phyloP scores from a whole-genome alignment of 805 yeast species.

The Debaryomyces hansenii region DNA sequence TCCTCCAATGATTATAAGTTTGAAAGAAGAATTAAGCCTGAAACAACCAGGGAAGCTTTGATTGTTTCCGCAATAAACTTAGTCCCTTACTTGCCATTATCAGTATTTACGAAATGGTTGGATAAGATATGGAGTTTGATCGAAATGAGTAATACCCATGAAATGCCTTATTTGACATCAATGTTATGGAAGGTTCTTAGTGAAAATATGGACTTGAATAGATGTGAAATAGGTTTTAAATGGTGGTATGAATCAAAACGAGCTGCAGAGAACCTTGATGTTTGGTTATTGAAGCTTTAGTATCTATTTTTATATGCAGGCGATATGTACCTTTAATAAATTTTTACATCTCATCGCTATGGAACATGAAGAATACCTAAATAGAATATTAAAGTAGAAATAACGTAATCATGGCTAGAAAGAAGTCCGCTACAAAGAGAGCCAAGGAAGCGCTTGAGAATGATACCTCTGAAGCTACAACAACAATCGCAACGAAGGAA shows the following conservation, averaged over 20 bases:
- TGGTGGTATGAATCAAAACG: constrained; percentile 60
- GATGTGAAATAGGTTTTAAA: constrained; percentile 52
- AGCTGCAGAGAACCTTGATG: neutral
- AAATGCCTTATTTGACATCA: constrained; percentile 37
- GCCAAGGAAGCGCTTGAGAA: constrained; percentile 46
- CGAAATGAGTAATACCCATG: constrained; percentile 32
- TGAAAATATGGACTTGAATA: constrained; percentile 57
- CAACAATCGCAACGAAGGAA: constrained; percentile 2
- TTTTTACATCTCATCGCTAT: constrained; percentile 1
- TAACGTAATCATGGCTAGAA: constrained; percentile 67
- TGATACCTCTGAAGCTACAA: neutral
- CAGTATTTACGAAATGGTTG: constrained; percentile 47
- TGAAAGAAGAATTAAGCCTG: constrained; percentile 27
- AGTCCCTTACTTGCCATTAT: constrained; percentile 52
- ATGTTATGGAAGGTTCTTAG: constrained; percentile 55
- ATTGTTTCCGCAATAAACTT: constrained; percentile 48
- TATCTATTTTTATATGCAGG: constrained; percentile 1
- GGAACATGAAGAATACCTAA: neutral
- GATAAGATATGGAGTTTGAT: constrained; percentile 39
- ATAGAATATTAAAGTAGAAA: too few relatives aligned
- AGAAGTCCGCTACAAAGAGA: constrained; percentile 78
- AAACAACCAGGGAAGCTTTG: constrained; percentile 49
- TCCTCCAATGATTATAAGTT: constrained; percentile 17
- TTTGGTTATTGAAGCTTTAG: too few relatives aligned
- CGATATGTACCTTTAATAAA: neutral